Conservation (phyloP, 176 grass and related monocot genomes). For the Lolium perenne region DNA sequence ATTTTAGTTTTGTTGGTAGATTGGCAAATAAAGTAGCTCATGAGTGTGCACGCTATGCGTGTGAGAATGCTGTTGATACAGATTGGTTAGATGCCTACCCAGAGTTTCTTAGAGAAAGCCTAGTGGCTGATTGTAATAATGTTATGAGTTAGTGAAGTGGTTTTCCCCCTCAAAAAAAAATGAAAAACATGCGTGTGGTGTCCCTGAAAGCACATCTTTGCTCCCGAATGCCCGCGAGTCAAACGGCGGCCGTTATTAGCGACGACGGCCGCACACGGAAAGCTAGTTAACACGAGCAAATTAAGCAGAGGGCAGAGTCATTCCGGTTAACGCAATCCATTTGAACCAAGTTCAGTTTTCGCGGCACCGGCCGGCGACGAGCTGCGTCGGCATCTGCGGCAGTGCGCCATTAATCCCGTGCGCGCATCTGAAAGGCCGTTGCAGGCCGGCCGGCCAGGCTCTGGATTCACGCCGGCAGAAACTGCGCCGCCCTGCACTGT, state of each 20-base stretch:
- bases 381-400: not conserved
- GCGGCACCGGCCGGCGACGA: not conserved
- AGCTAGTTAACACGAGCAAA: not conserved
- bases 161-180: too few species aligned
- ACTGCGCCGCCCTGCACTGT: not conserved
- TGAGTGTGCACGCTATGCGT: too few species aligned
- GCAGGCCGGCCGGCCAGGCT: not conserved
- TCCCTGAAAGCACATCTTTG: not conserved
- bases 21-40: too few species aligned
- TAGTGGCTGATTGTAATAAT: too few species aligned
- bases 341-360: not conserved
- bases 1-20: too few species aligned
- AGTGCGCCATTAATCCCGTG: slow-evolving; percentile 26
- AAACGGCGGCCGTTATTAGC: slow-evolving; percentile 11
- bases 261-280: not conserved
- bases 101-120: too few species aligned
- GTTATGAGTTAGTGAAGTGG: too few species aligned
- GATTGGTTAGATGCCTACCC: too few species aligned
- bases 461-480: slow-evolving; percentile 13
- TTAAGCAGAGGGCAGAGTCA: not conserved
- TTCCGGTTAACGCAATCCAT: not conserved
- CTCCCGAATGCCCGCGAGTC: not conserved
- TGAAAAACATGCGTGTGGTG: not conserved
- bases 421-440: not conserved
- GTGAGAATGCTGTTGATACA: too few species aligned